phyloP scores from a whole-genome alignment of 495 filamentous ascomycete species.

The Xylaria acuta region DNA sequence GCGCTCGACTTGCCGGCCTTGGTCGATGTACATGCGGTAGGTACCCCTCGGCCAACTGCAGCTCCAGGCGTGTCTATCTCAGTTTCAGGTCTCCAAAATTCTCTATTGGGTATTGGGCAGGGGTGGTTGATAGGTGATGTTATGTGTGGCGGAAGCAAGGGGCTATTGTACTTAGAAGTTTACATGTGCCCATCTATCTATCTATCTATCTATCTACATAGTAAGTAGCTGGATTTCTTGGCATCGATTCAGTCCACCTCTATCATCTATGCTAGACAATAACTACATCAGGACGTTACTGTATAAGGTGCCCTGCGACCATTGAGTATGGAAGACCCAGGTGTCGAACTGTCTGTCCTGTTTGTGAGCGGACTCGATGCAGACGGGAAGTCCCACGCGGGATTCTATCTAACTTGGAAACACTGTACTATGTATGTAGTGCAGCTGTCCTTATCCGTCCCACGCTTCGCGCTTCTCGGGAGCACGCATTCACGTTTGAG shows the following conservation, averaged over 20 bases:
- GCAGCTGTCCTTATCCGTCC: not conserved
- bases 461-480: not conserved
- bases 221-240: not conserved
- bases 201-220: not conserved
- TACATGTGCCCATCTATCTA: not conserved
- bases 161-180: not conserved
- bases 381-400: not conserved
- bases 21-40: not conserved
- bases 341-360: not conserved
- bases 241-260: not conserved
- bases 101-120: not conserved
- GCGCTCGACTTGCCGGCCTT: not conserved
- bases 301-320: not conserved
- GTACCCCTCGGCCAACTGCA: conserved; percentile 10
- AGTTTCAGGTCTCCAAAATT: not conserved
- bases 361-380: not conserved
- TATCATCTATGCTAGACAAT: not conserved
- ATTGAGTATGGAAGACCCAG: not conserved
- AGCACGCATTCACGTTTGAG: conserved; percentile 19
- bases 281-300: not conserved
- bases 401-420: not conserved
- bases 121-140: not conserved
- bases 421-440: not conserved
- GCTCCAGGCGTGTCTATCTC: conserved; percentile 11
- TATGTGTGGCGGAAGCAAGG: not conserved